Conservation (phyloP, 2,329 filamentous ascomycete genomes). For the Beauveria bassiana region DNA sequence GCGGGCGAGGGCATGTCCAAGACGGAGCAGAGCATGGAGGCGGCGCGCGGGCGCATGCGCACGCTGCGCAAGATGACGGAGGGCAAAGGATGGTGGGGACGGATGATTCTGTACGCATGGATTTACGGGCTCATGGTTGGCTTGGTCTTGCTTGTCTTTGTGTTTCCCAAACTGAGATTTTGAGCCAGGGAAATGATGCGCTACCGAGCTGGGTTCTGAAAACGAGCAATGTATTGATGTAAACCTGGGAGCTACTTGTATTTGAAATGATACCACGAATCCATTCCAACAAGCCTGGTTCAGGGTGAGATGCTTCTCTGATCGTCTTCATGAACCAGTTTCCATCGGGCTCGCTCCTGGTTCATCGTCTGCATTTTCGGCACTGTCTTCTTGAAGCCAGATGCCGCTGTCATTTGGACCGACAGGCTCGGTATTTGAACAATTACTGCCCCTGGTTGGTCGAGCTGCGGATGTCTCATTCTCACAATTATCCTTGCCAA, state of each 20-base stretch:
- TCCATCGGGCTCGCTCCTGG: too few species aligned
- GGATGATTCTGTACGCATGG: constrained; percentile 76
- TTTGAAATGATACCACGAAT: constrained; percentile 8
- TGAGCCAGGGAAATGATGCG: constrained; percentile 30
- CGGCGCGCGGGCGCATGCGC: constrained; percentile 70
- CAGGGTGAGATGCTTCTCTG: too few species aligned
- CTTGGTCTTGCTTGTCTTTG: constrained; percentile 72
- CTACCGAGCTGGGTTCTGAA: neutral
- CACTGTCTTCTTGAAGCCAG: neutral
- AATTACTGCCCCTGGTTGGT: neutral
- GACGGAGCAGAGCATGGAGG: constrained; percentile 68
- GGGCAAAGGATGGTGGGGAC: constrained; percentile 78
- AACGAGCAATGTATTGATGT: neutral
- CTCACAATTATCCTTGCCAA: neutral
- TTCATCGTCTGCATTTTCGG: neutral
- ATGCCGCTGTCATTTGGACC: neutral
- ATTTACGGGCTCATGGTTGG: constrained; percentile 77
- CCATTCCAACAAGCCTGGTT: neutral
- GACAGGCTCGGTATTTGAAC: neutral
- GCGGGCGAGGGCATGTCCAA: constrained; percentile 70
- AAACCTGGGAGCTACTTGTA: constrained; percentile 2
- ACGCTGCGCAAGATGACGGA: constrained; percentile 72
- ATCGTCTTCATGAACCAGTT: neutral
- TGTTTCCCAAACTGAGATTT: constrained; percentile 82
- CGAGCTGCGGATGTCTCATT: neutral